These are phyloP conservation scores for Sergeia podlipaevii DNA, from an alignment of 208 protist species.

Conservation along the genomic window DNA sequence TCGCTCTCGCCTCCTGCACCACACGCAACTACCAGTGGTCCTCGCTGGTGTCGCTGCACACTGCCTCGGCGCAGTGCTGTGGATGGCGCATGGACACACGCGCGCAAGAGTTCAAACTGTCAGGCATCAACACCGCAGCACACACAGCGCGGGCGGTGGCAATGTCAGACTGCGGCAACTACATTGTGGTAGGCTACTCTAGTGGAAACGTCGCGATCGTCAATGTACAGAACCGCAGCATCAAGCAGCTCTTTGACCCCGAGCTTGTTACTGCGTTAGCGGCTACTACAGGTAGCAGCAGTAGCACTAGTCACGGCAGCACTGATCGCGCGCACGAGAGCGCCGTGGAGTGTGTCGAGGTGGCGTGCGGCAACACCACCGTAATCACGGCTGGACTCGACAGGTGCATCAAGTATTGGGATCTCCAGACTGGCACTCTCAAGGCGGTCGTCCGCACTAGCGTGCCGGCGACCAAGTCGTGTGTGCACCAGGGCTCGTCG, in stretches of 20 bases:
- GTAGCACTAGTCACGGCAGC: not conserved
- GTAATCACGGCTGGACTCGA: conserved; percentile 77
- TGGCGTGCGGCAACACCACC: conserved; percentile 66
- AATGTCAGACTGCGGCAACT: conserved; percentile 87
- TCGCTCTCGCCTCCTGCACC: conserved; percentile 48
- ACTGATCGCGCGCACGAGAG: conserved; percentile 41
- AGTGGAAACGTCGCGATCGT: conserved; percentile 73
- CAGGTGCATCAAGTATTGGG: conserved; percentile 75
- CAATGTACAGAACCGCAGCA: conserved; percentile 75
- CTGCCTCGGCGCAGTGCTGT: conserved; percentile 57
- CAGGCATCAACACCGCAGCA: conserved; percentile 51
- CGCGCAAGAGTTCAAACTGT: conserved; percentile 72
- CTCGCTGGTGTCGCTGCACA: conserved; percentile 76
- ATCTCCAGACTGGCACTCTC: conserved; percentile 39
- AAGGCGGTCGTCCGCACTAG: conserved; percentile 29
- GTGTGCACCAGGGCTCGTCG: conserved; percentile 61
- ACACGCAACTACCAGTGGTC: conserved; percentile 88
- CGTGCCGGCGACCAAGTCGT: conserved; percentile 66
- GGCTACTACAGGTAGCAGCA: not conserved
- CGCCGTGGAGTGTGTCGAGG: conserved; percentile 76
- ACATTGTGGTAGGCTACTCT: conserved; percentile 81
- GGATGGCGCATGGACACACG: conserved; percentile 86
- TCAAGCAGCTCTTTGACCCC: conserved; percentile 71
- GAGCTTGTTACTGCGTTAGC: conserved; percentile 15
- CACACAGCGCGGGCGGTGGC: conserved; percentile 76